Conservation (phyloP, 1,284 basidiomycete genomes). For the Caloboletus firmus region DNA sequence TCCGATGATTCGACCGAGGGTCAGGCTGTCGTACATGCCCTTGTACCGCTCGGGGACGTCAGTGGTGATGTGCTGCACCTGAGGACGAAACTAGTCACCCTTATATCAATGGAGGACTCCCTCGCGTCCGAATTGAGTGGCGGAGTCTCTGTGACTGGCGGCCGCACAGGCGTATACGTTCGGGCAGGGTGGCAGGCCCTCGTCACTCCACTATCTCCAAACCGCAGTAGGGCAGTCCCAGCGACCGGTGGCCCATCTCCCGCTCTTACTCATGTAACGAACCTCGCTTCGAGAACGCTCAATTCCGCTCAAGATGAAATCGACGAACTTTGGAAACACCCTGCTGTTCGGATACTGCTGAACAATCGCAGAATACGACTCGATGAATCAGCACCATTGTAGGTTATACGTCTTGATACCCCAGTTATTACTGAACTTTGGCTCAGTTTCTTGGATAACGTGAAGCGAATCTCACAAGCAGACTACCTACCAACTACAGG, state of each 20-base stretch:
- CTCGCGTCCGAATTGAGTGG: slow-evolving; percentile 67
- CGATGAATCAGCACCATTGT: slow-evolving; percentile 78
- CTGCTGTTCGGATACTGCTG: slow-evolving; percentile 57
- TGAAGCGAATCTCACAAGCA: slow-evolving; percentile 61
- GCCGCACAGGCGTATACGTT: slow-evolving; percentile 61
- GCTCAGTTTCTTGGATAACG: slow-evolving; percentile 63
- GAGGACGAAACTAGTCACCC: slow-evolving; percentile 56
- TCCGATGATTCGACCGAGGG: slow-evolving; percentile 32
- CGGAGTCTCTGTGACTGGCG: slow-evolving; percentile 57
- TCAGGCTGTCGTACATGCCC: slow-evolving; percentile 33
- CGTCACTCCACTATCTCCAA: slow-evolving; percentile 44
- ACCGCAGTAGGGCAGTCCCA: slow-evolving; percentile 43
- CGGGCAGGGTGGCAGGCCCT: slow-evolving; percentile 67
- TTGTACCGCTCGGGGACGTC: slow-evolving; percentile 37
- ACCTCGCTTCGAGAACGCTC: slow-evolving; percentile 57
- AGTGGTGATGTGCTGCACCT: slow-evolving; percentile 51
- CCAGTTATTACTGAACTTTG: slow-evolving; percentile 7
- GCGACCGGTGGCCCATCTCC: slow-evolving; percentile 37
- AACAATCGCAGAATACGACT: slow-evolving; percentile 59
- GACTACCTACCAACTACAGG: slow-evolving; percentile 72
- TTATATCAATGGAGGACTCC: slow-evolving; percentile 65
- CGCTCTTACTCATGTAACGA: slow-evolving; percentile 43
- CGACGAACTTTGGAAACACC: slow-evolving; percentile 65
- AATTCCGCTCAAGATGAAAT: slow-evolving; percentile 50
- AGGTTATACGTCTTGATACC: slow-evolving; percentile 25